These are phyloP conservation scores for Mycena metata DNA, from an alignment of 768 basidiomycete species.

Conservation along the genomic window DNA sequence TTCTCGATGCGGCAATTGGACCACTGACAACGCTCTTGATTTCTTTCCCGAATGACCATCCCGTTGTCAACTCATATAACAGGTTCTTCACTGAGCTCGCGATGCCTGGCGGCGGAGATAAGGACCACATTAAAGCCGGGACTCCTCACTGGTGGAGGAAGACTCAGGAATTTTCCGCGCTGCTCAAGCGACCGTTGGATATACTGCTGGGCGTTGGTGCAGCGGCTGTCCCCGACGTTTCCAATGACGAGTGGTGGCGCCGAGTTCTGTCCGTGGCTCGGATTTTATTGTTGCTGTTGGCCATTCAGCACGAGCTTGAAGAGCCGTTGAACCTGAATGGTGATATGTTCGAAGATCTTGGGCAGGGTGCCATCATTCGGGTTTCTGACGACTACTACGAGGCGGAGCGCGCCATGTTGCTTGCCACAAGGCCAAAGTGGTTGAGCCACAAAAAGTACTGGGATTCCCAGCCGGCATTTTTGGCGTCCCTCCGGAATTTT, in stretches of 20 bases:
- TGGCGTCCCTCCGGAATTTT: background rate
- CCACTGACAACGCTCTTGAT: too few species aligned
- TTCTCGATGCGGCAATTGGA: too few species aligned
- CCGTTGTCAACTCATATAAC: too few species aligned
- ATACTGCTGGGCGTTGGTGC: too few species aligned
- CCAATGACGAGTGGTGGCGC: constrained; percentile 4
- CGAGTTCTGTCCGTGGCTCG: background rate
- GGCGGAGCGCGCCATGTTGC: background rate
- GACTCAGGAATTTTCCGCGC: too few species aligned
- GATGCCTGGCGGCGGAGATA: too few species aligned
- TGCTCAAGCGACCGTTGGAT: too few species aligned
- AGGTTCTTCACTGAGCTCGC: too few species aligned
- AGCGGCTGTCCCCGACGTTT: background rate
- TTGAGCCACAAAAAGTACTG: constrained; percentile 14
- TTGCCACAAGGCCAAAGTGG: constrained; percentile 4
- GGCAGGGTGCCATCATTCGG: background rate
- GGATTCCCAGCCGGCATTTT: background rate
- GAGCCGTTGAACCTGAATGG: constrained; percentile 17
- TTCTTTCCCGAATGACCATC: too few species aligned
- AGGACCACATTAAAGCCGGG: too few species aligned
- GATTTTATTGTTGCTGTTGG: background rate
- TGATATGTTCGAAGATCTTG: constrained; percentile 2
- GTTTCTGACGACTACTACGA: background rate
- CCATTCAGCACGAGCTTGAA: constrained; percentile 17
- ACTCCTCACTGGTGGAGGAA: too few species aligned